These are phyloP conservation scores for Ceratobasidium sp. DNA, from an alignment of 1,284 basidiomycete species.

Conservation along the genomic window DNA sequence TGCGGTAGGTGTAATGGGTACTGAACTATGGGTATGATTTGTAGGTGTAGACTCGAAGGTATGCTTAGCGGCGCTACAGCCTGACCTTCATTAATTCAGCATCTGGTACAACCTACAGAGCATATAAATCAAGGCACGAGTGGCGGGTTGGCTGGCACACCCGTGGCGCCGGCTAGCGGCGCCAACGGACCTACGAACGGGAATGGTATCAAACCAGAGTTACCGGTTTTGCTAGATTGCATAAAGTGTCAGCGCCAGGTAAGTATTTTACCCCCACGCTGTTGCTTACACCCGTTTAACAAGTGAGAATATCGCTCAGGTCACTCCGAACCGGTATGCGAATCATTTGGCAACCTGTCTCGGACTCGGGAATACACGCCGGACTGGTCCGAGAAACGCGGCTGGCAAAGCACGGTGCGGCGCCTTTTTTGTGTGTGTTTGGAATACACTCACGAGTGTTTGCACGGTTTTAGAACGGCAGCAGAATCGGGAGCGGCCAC, in stretches of 20 bases:
- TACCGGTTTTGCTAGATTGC: conserved; percentile 77
- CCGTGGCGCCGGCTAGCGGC: conserved; percentile 58
- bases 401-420: conserved; percentile 53
- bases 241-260: conserved; percentile 84
- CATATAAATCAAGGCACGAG: conserved; percentile 52
- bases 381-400: conserved; percentile 74
- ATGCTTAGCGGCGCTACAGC: conserved; percentile 12
- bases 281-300: neutral
- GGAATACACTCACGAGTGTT: conserved; percentile 43
- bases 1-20: neutral
- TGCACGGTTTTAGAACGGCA: conserved; percentile 61
- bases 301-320: conserved; percentile 62
- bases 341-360: conserved; percentile 88
- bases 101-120: conserved; percentile 52
- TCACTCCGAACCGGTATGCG: conserved; percentile 91
- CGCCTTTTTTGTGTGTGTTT: neutral
- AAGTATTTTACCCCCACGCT: conserved; percentile 53
- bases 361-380: conserved; percentile 77
- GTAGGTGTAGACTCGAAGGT: conserved; percentile 44
- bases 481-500: conserved; percentile 75
- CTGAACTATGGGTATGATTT: neutral
- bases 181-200: conserved; percentile 73
- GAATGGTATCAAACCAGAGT: conserved; percentile 64
- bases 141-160: conserved; percentile 36
- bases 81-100: conserved; percentile 49